Base-by-base conservation (phyloP, 192 early-diverging fungal genomes). In the Coemansia brasiliensis region DNA sequence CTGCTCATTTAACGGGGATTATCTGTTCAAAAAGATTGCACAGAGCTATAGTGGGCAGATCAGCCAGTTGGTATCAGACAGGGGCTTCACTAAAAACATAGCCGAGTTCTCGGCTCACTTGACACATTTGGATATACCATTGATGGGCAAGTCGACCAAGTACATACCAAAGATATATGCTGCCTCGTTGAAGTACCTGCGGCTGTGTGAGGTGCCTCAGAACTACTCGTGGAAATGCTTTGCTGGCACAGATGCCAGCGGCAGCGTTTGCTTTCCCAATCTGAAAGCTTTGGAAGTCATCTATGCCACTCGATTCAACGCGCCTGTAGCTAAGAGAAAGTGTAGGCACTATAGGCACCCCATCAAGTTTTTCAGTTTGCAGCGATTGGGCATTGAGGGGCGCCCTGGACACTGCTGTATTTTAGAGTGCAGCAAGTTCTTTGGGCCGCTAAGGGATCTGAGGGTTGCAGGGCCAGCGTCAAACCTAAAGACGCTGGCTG, bases 101-200 rank as follows among this genome's bases (percentile, higher is more conserved):
- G 46, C 24, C 26, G 27, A 25, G 39, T 39, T 41, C 54, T 6
- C 10, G 13, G 32, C 6, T 5, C 12, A n/a, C 7, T 10, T 55
- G 54, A 40, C 54, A 2, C 21, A 37, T 22, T 40, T 55, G n/a
- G 26, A 55, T 6, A 55, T 55, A 9, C 9, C 39, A 7, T 16
- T 55, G 39, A 16, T 5, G 3, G 2, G 5, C 13, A 27, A 55
- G 13, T n/a, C 15, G 15, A 8, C 15, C 15, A 13, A 12, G 3
- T 26, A 55, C n/a, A 39, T 55, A 7, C 54, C 54, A 0, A 21
- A 18, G 17, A 2, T 55, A 37, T 40, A 41, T 17, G 39, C 54
- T 25, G 38, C 17, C 25, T 55, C 54, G 13, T 5, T 55, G 41
- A 55, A 42, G 39, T 55, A 27, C 41, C 38, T 55, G 22, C 54